Conservation (phyloP, 140 eudicot species). For the Flaveria floridana region DNA sequence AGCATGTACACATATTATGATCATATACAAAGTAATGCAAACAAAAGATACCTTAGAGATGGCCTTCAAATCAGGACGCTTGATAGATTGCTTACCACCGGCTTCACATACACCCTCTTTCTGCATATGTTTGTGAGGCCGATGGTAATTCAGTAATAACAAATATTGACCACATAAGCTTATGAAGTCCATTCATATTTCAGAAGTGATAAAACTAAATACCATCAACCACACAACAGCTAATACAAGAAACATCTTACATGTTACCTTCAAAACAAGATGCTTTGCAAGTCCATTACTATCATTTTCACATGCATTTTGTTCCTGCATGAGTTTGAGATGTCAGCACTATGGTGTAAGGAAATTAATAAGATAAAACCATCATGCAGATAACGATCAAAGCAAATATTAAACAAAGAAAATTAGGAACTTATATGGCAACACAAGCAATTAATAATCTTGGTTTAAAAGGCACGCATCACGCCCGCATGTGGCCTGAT, state of each 20-base stretch:
- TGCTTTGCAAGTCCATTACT: conserved; percentile 17
- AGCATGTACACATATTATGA: neutral
- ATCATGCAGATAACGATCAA: neutral
- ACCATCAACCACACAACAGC: neutral
- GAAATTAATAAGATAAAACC: conserved; percentile 1
- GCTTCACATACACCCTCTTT: neutral
- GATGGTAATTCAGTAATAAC: neutral
- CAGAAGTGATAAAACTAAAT: neutral
- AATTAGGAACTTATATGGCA: neutral
- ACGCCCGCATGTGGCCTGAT: no score
- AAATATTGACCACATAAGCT: neutral
- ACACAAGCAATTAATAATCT: neutral
- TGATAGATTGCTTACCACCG: no score
- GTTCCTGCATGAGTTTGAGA: conserved; percentile 21
- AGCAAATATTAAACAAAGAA: neutral
- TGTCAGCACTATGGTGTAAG: conserved; percentile 9
- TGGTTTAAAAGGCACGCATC: no score
- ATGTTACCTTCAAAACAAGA: conserved; percentile 25
- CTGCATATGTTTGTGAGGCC: conserved; percentile 28
- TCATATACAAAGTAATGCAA: neutral
- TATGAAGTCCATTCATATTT: neutral
- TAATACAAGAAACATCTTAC: conserved; percentile 14
- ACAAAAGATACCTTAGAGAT: conserved; percentile 29
- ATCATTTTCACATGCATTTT: conserved; percentile 16
- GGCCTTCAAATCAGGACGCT: conserved; percentile 50